A percentile compares a stretch with the other conserved stretches of the same genome.
phyloP scores from a whole-genome alignment of 345 rosid species.

The Salix viminalis region DNA sequence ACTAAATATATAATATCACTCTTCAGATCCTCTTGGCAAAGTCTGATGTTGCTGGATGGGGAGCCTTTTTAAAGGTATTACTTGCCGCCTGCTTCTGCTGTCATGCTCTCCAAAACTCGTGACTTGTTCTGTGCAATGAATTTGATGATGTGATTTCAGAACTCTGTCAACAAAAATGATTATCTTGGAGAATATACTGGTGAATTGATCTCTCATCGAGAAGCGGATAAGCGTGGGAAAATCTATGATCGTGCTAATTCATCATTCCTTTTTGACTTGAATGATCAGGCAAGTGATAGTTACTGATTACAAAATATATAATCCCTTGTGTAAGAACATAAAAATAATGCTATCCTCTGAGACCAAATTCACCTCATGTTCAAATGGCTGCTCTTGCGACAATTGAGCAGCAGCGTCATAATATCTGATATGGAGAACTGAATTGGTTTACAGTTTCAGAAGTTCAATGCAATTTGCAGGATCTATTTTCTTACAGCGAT shows the following conservation, averaged over 20 bases:
- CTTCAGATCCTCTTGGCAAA: slow-evolving; percentile 81
- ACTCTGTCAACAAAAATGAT: slow-evolving; percentile 87
- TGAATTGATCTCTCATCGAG: slow-evolving; percentile 86
- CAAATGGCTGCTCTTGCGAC: background rate
- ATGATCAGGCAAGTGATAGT: slow-evolving; percentile 75
- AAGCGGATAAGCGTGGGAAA: slow-evolving; percentile 98
- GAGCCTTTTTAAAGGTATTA: slow-evolving; percentile 90
- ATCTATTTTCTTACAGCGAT: background rate
- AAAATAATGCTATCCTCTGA: background rate
- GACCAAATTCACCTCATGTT: background rate
- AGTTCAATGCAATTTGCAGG: background rate
- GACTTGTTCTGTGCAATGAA: slow-evolving; percentile 14
- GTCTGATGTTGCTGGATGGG: slow-evolving; percentile 98
- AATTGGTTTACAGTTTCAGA: background rate
- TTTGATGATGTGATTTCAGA: slow-evolving; percentile 46
- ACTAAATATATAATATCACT: slow-evolving; percentile 11
- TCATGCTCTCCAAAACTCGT: background rate
- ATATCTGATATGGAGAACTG: background rate
- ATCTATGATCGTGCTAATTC: slow-evolving; percentile 97
- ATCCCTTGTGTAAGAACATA: background rate
- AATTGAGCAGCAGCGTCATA: background rate
- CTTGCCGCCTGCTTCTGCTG: background rate
- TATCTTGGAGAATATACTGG: slow-evolving; percentile 99
- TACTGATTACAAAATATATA: background rate
- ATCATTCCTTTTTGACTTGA: slow-evolving; percentile 93